Evolutionary conservation across 75 land plant genomes (phyloP), one percentile per base, ranked within the genome.

Genomic region (Sequoiadendron giganteum): DNA sequence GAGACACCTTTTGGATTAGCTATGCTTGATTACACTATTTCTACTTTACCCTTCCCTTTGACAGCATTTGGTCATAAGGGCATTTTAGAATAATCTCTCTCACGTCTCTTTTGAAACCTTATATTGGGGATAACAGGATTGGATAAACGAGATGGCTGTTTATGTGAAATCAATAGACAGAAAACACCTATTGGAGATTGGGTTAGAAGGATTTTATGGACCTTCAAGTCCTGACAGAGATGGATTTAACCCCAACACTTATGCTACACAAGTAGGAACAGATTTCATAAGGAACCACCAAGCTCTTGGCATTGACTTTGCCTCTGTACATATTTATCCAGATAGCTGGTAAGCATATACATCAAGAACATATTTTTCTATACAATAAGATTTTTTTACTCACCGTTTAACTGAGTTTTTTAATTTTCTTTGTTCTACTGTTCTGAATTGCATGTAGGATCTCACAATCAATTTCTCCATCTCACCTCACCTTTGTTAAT

Each of bases 71-170:
- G 28, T 73, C 15, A 34, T 73, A 73, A 2, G 34, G 11, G 76
- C 11, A 32, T 32, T 9, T 73, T 32, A 11, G 14, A 6, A n/a
- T 73, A 73, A 73, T 73, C 32, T 30, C 36, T 73, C 36, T 73
- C 77, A 61, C 10, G 77, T 30, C 0, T 10, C 10, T 10, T 32
- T 73, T 73, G 77, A n/a, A 32, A 30, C 77, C 15, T 11, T 73
- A 14, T 61, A 19, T 19, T 61, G 5, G 28, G 28, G 28, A 61
- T 4, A 88, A 28, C 89, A 97, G 98, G 91, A 88, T 83, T 97
- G 99, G 99, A 93, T 96, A 85, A 89, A 90, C 90, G 99, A 97
- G 87, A 97, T 97, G 99, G 96, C 97, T 3, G 75, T 91, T 3
- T 92, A 93, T 88, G 96, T 97, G 91, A 97, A 97, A 83, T 91